A percentile compares a stretch with the other conserved stretches of the same genome.
These are phyloP conservation scores for Barbatosphaeria neglecta DNA, from an alignment of 495 filamentous ascomycete species.

Conservation along the genomic window DNA sequence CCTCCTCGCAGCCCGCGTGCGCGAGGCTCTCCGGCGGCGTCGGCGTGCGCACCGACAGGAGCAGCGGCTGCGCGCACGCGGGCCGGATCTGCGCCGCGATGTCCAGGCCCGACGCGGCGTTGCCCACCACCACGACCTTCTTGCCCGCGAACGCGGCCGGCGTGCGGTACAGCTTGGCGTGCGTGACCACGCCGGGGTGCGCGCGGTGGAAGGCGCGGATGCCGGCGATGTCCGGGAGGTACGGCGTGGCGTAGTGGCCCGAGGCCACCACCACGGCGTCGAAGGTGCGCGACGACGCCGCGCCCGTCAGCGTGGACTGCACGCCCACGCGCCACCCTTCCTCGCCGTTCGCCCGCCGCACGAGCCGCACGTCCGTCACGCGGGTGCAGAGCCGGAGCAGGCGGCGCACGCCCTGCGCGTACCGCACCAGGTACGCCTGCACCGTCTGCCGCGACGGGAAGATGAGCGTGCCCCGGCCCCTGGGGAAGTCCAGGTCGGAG, in stretches of 20 bases:
- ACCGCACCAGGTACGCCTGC: constrained; percentile 60
- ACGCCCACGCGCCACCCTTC: constrained; percentile 42
- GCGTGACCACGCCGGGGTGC: constrained; percentile 56
- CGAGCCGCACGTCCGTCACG: constrained; percentile 25
- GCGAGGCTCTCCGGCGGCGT: constrained; percentile 17
- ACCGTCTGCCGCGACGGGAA: constrained; percentile 62
- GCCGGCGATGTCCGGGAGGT: constrained; percentile 45
- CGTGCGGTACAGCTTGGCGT: constrained; percentile 69
- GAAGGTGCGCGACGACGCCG: constrained; percentile 37
- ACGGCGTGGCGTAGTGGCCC: constrained; percentile 67
- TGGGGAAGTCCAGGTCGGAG: constrained; percentile 56
- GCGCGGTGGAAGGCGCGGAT: constrained; percentile 37
- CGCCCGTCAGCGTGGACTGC: constrained; percentile 28
- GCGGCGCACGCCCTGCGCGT: constrained; percentile 51
- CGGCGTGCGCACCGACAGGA: constrained; percentile 28
- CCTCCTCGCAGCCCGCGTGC: constrained; percentile 21
- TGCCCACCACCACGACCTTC: constrained; percentile 60
- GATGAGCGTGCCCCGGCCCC: constrained; percentile 44
- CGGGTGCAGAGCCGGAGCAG: constrained; percentile 31
- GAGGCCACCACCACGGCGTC: constrained; percentile 79
- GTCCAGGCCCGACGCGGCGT: constrained; percentile 67
- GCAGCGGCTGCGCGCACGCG: constrained; percentile 26
- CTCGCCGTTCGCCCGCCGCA: constrained; percentile 7
- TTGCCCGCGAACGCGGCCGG: constrained; percentile 44
- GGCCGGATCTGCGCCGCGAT: constrained; percentile 62